phyloP scores from a whole-genome alignment of 1,284 basidiomycete genomes.

The Gomphus bonarii region DNA sequence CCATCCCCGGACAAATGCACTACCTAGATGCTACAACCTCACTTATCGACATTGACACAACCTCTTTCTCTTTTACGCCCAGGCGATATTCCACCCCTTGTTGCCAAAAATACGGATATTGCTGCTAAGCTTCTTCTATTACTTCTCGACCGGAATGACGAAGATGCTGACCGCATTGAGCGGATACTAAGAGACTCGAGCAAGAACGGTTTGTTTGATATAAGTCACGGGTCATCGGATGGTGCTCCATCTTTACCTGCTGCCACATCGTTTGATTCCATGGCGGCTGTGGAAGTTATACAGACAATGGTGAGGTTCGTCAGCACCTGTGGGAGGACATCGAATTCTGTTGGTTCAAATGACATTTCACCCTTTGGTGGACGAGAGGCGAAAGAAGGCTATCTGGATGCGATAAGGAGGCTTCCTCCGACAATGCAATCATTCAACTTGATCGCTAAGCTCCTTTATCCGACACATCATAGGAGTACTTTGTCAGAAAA shows the following conservation, averaged over 20 bases:
- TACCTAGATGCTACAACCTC: slow-evolving; percentile 29
- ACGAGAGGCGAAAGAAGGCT: slow-evolving; percentile 18
- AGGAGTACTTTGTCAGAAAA: background rate
- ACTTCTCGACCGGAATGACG: slow-evolving; percentile 28
- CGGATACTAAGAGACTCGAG: background rate
- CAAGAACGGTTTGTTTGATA: background rate
- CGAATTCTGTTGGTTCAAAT: background rate
- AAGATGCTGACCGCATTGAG: background rate
- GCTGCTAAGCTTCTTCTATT: slow-evolving; percentile 53
- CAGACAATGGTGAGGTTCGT: background rate
- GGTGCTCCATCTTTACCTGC: background rate
- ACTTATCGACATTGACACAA: slow-evolving; percentile 51
- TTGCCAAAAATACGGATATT: slow-evolving; percentile 55
- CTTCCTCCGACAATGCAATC: slow-evolving; percentile 61
- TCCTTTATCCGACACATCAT: slow-evolving; percentile 42
- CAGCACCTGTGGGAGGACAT: background rate
- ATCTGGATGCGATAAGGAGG: slow-evolving; percentile 45
- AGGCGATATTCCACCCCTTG: slow-evolving; percentile 47
- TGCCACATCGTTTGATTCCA: background rate
- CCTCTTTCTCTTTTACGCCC: slow-evolving; percentile 18
- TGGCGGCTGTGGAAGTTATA: background rate
- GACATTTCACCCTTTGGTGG: slow-evolving; percentile 6
- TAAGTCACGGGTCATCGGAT: background rate
- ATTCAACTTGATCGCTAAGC: slow-evolving; percentile 57
- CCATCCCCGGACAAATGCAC: slow-evolving; percentile 14